Evolutionary conservation across 345 rosid species (phyloP).

Genomic region (Litchi chinensis): DNA sequence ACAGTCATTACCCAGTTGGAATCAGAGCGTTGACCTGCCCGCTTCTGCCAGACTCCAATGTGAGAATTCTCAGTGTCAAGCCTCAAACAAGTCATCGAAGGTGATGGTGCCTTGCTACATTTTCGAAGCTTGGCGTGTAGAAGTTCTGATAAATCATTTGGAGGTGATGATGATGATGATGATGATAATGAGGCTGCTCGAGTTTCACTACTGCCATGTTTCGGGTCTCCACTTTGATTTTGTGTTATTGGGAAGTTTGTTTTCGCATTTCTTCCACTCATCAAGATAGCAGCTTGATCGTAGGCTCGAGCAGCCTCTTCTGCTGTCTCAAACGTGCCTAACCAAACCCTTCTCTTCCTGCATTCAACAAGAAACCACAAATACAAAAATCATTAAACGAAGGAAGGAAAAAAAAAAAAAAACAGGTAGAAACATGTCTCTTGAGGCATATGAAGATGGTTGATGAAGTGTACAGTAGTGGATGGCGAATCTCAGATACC

Average conservation of each 20-base stretch:
- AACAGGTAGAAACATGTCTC: not conserved
- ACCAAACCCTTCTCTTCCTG: slow-evolving; percentile 67
- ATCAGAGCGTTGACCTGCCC: slow-evolving; percentile 53
- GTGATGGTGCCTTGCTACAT: slow-evolving; percentile 51
- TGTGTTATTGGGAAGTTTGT: slow-evolving; percentile 51
- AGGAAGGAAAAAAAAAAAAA: not conserved
- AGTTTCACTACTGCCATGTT: not conserved
- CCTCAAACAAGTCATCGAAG: slow-evolving; percentile 59
- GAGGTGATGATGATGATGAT: not conserved
- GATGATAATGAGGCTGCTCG: not conserved
- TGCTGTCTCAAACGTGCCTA: slow-evolving; percentile 62
- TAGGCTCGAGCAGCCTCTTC: slow-evolving; percentile 66
- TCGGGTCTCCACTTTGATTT: slow-evolving; percentile 12
- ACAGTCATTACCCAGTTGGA: slow-evolving; percentile 67
- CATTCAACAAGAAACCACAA: not conserved
- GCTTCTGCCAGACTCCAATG: slow-evolving; percentile 71
- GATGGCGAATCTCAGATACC: slow-evolving; percentile 71
- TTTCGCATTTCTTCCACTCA: slow-evolving; percentile 61
- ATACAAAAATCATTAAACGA: no score
- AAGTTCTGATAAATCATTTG: slow-evolving; percentile 41
- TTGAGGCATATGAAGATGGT: not conserved
- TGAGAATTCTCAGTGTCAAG: slow-evolving; percentile 61
- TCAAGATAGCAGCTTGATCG: slow-evolving; percentile 56
- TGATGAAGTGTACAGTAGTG: slow-evolving; percentile 37
- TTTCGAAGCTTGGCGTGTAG: slow-evolving; percentile 57